phyloP scores from a whole-genome alignment of 208 protist genomes.

The Leishmania turanica region DNA sequence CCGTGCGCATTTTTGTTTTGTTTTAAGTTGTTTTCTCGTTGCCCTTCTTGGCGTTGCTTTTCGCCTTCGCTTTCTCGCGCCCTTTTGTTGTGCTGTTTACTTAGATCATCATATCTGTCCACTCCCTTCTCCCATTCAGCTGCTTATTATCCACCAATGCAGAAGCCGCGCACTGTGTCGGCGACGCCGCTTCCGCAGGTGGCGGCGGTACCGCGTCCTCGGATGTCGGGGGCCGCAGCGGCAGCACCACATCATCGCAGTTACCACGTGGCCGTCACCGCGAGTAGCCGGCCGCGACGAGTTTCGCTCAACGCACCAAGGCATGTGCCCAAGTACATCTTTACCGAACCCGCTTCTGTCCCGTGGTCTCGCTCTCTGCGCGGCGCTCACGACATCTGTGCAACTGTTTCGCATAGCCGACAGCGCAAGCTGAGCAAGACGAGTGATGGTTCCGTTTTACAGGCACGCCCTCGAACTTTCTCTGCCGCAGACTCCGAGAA shows the following conservation, averaged over 20 bases:
- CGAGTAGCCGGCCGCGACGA: neutral
- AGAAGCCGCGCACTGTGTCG: neutral
- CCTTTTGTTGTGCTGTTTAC: neutral
- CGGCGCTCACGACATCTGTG: constrained; percentile 2
- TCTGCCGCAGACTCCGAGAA: neutral
- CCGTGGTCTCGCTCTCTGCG: constrained; percentile 33
- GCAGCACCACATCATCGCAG: neutral
- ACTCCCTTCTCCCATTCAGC: neutral
- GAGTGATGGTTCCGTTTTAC: neutral
- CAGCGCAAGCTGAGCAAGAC: neutral
- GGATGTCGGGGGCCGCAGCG: neutral
- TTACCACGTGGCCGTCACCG: neutral
- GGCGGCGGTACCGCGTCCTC: constrained; percentile 2
- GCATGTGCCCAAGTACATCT: neutral
- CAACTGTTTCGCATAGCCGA: neutral
- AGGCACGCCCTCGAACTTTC: neutral
- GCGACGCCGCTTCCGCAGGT: neutral
- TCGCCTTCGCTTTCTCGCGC: neutral
- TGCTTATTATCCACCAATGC: neutral
- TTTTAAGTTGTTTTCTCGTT: neutral
- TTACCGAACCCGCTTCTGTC: neutral
- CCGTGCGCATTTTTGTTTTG: neutral
- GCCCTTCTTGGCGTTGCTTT: neutral
- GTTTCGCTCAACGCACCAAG: constrained; percentile 14
- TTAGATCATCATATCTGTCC: neutral